Evolutionary conservation across 140 eudicot genomes (phyloP).

Genomic region (Oenanthe javanica): DNA sequence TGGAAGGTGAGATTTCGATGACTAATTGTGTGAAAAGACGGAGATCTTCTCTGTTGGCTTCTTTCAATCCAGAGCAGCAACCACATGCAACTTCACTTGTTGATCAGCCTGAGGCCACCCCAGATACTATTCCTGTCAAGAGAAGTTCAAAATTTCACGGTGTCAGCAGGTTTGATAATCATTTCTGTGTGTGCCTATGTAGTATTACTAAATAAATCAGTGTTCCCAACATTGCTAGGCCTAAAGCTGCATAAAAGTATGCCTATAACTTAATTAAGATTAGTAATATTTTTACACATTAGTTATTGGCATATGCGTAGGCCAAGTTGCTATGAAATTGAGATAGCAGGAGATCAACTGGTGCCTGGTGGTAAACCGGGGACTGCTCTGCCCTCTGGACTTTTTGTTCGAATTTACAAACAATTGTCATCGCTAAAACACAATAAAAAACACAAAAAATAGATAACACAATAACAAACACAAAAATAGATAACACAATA

Average conservation of each 20-base stretch:
- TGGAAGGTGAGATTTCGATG: slow-evolving; percentile 32
- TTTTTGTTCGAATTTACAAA: too few relatives aligned
- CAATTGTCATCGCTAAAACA: neutral
- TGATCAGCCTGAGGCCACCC: slow-evolving; percentile 29
- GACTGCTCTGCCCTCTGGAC: neutral
- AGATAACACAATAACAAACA: too few relatives aligned
- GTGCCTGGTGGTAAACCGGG: neutral
- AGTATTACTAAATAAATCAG: neutral
- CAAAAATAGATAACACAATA: too few relatives aligned
- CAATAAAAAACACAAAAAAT: too few relatives aligned
- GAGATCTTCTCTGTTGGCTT: slow-evolving; percentile 24
- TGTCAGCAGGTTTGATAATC: slow-evolving; percentile 51
- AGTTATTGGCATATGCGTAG: neutral
- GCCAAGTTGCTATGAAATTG: neutral
- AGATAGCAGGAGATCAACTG: neutral
- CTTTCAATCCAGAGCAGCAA: slow-evolving; percentile 11
- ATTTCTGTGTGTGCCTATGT: neutral
- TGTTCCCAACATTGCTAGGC: neutral
- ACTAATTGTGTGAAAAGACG: slow-evolving; percentile 31
- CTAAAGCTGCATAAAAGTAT: neutral
- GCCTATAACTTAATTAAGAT: neutral
- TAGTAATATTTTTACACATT: too few relatives aligned
- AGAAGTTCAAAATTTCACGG: slow-evolving; percentile 71
- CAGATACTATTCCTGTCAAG: slow-evolving; percentile 25
- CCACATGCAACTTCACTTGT: slow-evolving; percentile 15